Evolutionary conservation across 495 filamentous ascomycete genomes (phyloP).

Genomic region (Penicillium salamii): DNA sequence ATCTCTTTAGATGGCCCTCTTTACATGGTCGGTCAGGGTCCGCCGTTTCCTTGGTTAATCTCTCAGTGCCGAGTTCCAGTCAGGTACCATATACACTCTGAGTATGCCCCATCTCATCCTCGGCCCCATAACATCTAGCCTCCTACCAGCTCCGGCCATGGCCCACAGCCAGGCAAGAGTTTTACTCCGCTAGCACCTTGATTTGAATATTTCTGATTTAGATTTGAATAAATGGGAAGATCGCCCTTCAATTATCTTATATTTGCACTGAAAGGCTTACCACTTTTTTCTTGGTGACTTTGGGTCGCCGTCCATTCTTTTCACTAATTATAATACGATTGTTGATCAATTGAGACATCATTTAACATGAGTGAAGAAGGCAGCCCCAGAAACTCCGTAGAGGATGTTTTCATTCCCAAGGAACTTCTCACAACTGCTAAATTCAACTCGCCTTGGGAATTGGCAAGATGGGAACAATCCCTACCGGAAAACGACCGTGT

Average conservation of each 20-base stretch:
- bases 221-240: neutral
- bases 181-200: neutral
- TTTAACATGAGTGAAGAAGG: constrained; percentile 7
- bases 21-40: neutral
- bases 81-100: neutral
- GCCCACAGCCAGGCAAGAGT: neutral
- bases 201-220: neutral
- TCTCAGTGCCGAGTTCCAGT: neutral
- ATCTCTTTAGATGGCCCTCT: no score
- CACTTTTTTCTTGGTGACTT: no score
- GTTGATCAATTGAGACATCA: neutral
- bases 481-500: constrained; percentile 20
- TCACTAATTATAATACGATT: neutral
- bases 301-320: neutral
- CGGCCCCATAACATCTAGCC: constrained; percentile 1
- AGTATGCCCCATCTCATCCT: neutral
- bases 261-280: no score
- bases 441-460: constrained; percentile 23
- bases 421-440: constrained; percentile 21
- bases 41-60: neutral
- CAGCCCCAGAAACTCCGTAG: constrained; percentile 12
- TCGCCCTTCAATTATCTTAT: neutral
- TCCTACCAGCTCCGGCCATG: neutral
- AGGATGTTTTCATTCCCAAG: constrained; percentile 21
- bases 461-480: constrained; percentile 20